Evolutionary conservation across 2,329 filamentous ascomycete genomes (phyloP).

Genomic region (Cercospora nicotianae): DNA sequence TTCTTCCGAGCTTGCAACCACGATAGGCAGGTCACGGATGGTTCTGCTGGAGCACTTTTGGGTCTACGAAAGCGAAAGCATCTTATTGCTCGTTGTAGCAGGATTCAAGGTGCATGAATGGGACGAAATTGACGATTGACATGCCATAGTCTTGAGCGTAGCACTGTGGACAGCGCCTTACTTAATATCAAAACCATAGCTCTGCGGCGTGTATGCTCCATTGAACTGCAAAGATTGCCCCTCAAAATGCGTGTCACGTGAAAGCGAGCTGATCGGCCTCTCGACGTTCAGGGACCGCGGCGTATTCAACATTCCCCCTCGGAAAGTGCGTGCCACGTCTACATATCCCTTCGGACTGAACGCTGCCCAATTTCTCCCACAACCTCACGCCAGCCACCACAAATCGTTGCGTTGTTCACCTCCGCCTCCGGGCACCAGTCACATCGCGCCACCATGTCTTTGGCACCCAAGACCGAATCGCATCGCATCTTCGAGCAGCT

Average conservation of each 20-base stretch:
- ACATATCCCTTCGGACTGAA: neutral
- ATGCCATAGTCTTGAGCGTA: neutral
- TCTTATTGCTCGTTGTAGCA: neutral
- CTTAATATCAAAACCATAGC: neutral
- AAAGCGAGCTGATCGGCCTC: neutral
- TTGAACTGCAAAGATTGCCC: neutral
- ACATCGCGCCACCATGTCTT: conserved; percentile 49
- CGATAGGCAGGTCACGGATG: conserved; percentile 13
- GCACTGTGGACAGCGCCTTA: neutral
- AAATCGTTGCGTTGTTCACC: neutral
- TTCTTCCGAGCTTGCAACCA: conserved; percentile 42
- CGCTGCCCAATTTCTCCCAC: neutral
- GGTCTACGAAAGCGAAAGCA: conserved; percentile 1
- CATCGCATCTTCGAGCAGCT: conserved; percentile 97
- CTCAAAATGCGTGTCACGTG: neutral
- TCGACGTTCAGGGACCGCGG: neutral
- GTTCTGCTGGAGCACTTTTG: neutral
- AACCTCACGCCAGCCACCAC: neutral
- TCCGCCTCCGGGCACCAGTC: conserved; percentile 5
- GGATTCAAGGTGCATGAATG: neutral
- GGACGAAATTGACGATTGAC: neutral
- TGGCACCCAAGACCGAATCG: conserved; percentile 89
- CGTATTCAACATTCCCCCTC: conserved; percentile 2
- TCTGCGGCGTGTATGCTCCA: neutral
- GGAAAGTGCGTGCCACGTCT: neutral